phyloP scores from a whole-genome alignment of 1,284 basidiomycete genomes.

The Vanrija pseudolonga region DNA sequence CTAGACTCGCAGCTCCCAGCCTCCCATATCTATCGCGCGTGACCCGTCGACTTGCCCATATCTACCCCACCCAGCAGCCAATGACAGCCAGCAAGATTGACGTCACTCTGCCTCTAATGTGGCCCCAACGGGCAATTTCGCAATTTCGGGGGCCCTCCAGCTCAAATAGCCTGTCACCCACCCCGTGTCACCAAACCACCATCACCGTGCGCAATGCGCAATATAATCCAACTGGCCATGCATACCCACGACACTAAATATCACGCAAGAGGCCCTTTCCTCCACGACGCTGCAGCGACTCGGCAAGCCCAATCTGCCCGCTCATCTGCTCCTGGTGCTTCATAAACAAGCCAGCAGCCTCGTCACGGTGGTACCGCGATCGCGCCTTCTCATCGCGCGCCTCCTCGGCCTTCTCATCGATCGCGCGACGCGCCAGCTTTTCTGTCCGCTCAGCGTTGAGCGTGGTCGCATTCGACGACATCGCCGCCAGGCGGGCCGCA shows the following conservation, averaged over 20 bases:
- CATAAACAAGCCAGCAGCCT: constrained; percentile 43
- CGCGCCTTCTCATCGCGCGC: constrained; percentile 39
- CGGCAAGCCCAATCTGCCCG: constrained; percentile 39
- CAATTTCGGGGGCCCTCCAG: too few relatives aligned
- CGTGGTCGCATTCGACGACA: constrained; percentile 66
- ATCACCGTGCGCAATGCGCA: neutral
- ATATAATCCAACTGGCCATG: constrained; percentile 1
- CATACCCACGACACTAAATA: constrained; percentile 19
- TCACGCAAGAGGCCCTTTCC: constrained; percentile 45
- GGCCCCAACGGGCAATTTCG: too few relatives aligned
- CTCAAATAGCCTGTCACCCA: too few relatives aligned
- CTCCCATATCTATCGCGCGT: too few relatives aligned
- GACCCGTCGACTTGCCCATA: too few relatives aligned
- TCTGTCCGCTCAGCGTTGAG: constrained; percentile 49
- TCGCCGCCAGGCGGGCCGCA: constrained; percentile 76
- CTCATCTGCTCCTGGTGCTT: constrained; percentile 38
- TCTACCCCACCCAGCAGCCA: neutral
- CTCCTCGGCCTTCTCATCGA: constrained; percentile 16
- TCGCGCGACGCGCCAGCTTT: constrained; percentile 30
- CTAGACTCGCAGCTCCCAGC: too few relatives aligned
- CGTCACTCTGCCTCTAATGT: neutral
- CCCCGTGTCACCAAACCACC: too few relatives aligned
- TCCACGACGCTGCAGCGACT: constrained; percentile 40
- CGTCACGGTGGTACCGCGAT: constrained; percentile 38
- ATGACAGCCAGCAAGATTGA: neutral